Percentiles rank a stretch among this genome's conserved stretches.
Conservation (phyloP, 1,284 basidiomycete genomes). For the Stygiomarasmius scandens region DNA sequence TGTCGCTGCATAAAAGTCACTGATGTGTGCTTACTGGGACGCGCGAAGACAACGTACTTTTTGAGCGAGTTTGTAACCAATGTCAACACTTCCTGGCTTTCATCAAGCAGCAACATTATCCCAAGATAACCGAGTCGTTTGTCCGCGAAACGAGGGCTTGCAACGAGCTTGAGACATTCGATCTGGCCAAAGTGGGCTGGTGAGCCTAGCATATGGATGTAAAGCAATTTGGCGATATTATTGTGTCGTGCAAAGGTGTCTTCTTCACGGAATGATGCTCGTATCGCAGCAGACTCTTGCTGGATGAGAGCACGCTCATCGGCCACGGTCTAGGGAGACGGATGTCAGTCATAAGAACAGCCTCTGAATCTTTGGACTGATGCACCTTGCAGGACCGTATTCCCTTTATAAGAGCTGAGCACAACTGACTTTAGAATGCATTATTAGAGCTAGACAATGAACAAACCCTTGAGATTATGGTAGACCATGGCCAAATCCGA, state of each 20-base stretch:
- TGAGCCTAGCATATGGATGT: constrained; percentile 99
- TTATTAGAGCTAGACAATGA: constrained; percentile 12
- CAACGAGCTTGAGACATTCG: constrained; percentile 98
- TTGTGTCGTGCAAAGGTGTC: constrained; percentile 93
- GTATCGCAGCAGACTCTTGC: constrained; percentile 97
- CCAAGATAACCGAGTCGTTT: constrained; percentile 97
- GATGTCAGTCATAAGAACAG: constrained; percentile 22
- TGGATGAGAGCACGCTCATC: constrained; percentile 98
- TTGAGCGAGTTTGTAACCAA: constrained; percentile 98
- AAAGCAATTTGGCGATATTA: constrained; percentile 97
- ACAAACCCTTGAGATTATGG: constrained; percentile 88
- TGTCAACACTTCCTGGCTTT: constrained; percentile 97
- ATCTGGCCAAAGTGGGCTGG: constrained; percentile 99
- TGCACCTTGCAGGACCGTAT: constrained; percentile 87
- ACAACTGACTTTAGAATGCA: constrained; percentile 16
- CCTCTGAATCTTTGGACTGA: constrained; percentile 4
- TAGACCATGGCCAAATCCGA: constrained; percentile 62
- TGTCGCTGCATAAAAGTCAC: constrained; percentile 67
- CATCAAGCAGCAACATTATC: constrained; percentile 97
- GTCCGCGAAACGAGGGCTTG: constrained; percentile 96
- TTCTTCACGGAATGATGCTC: constrained; percentile 97
- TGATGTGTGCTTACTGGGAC: constrained; percentile 10
- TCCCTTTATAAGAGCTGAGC: constrained; percentile 89
- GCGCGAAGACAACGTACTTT: constrained; percentile 69
- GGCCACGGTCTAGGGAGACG: constrained; percentile 80